A percentile compares a stretch with the other conserved stretches of the same genome.
These are phyloP conservation scores for Euphorbia celastroides DNA, from an alignment of 441 rosid genomes.

Conservation along the genomic window DNA sequence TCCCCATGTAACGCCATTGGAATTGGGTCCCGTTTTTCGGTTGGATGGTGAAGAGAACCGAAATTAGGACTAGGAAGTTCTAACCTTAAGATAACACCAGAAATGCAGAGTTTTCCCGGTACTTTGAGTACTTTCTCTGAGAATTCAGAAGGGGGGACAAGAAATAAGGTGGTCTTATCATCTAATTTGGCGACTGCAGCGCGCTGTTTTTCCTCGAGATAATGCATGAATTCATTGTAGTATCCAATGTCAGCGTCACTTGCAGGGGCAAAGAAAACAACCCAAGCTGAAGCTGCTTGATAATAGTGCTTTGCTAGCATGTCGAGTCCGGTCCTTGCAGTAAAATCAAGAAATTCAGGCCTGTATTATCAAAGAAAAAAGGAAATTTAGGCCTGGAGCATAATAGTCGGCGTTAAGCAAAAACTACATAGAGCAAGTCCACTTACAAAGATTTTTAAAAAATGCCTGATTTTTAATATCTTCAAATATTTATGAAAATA, in stretches of 20 bases:
- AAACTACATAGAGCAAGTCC: not conserved
- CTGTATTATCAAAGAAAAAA: constrained; percentile 39
- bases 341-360: constrained; percentile 50
- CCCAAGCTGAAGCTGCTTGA: constrained; percentile 90
- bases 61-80: too few species aligned
- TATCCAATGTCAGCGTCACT: constrained; percentile 81
- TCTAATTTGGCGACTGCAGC: constrained; percentile 95
- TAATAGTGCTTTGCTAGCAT: constrained; percentile 57
- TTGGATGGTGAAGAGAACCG: too few species aligned
- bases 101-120: not conserved
- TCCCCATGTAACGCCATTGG: too few species aligned
- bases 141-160: constrained; percentile 96
- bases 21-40: too few species aligned
- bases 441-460: not conserved
- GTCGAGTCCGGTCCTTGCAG: too few species aligned
- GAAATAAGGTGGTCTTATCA: constrained; percentile 85
- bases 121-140: constrained; percentile 53
- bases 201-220: constrained; percentile 92
- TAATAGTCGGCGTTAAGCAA: not conserved
- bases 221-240: constrained; percentile 92
- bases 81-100: too few species aligned
- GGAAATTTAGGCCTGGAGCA: constrained; percentile 75
- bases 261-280: constrained; percentile 89
- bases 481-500: not conserved
- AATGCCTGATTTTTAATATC: not conserved